Evolutionary conservation across 202 grass and related monocot species (phyloP).

Genomic region (Digitaria exilis): DNA sequence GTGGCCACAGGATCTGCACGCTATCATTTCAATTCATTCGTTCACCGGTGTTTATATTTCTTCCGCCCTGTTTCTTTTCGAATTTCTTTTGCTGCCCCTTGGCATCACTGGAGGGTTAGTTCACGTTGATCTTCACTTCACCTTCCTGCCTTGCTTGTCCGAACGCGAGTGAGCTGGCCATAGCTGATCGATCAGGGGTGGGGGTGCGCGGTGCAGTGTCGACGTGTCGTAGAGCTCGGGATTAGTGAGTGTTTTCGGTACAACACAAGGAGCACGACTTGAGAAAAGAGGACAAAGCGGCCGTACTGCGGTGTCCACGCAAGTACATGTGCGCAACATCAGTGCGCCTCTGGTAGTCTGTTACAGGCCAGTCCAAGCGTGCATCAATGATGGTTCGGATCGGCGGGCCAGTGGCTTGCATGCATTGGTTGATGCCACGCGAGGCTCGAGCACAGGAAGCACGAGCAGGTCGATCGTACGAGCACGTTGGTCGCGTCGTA

Average conservation of each 20-base stretch:
- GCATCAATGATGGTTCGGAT: background rate
- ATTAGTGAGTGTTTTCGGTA: background rate
- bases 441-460: background rate
- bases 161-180: background rate
- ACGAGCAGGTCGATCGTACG: too few species aligned
- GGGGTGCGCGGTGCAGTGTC: background rate
- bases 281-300: background rate
- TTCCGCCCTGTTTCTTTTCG: background rate
- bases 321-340: background rate
- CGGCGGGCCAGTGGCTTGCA: background rate
- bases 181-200: background rate
- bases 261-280: background rate
- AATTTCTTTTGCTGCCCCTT: background rate
- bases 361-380: background rate
- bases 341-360: background rate
- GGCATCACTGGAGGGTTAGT: background rate
- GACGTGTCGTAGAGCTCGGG: background rate
- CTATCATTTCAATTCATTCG: too few species aligned
- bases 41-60: background rate
- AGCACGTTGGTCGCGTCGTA: background rate
- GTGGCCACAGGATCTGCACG: conserved; percentile 31
- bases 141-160: background rate
- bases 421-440: too few species aligned
- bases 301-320: background rate
- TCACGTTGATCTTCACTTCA: conserved; percentile 15